Evolutionary conservation across 2,329 filamentous ascomycete species (phyloP).

Genomic region (Phialophora chinensis): DNA sequence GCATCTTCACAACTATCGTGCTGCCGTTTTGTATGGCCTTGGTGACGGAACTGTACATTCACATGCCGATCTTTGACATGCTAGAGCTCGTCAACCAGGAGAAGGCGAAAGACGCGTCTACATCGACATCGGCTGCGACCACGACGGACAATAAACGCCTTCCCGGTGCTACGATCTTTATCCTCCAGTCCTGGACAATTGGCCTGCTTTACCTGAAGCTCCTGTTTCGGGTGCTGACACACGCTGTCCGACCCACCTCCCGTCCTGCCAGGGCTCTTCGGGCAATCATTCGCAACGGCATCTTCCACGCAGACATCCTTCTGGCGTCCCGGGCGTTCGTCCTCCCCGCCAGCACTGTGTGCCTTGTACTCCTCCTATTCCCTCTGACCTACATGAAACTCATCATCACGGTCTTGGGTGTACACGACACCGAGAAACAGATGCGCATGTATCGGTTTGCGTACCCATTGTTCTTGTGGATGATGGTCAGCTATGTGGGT

Average conservation of each 20-base stretch:
- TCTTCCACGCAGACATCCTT: conserved; percentile 75
- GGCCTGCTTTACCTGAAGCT: conserved; percentile 88
- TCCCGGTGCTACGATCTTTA: conserved; percentile 69
- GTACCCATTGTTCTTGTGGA: conserved; percentile 70
- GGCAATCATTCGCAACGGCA: conserved; percentile 75
- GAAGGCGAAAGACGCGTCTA: conserved; percentile 1
- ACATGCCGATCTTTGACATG: conserved; percentile 85
- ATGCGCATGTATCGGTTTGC: conserved; percentile 67
- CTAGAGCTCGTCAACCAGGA: conserved; percentile 47
- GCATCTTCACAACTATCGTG: conserved; percentile 74
- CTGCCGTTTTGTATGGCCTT: conserved; percentile 81
- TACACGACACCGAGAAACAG: conserved; percentile 41
- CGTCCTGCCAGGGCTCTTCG: conserved; percentile 76
- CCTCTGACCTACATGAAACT: conserved; percentile 65
- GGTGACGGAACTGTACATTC: conserved; percentile 83
- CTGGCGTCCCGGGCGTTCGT: conserved; percentile 86
- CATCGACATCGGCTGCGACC: not conserved
- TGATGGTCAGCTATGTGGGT: conserved; percentile 47
- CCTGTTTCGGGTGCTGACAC: conserved; percentile 68
- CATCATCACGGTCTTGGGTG: conserved; percentile 46
- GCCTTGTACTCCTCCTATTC: conserved; percentile 64
- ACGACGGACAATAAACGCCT: not conserved
- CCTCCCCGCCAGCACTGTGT: conserved; percentile 72
- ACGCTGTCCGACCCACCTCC: conserved; percentile 48
- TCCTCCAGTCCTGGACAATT: conserved; percentile 93